Evolutionary conservation across 768 basidiomycete species (phyloP), one percentile per base, ranked within the genome.

Genomic region (Tulasnella sp.): DNA sequence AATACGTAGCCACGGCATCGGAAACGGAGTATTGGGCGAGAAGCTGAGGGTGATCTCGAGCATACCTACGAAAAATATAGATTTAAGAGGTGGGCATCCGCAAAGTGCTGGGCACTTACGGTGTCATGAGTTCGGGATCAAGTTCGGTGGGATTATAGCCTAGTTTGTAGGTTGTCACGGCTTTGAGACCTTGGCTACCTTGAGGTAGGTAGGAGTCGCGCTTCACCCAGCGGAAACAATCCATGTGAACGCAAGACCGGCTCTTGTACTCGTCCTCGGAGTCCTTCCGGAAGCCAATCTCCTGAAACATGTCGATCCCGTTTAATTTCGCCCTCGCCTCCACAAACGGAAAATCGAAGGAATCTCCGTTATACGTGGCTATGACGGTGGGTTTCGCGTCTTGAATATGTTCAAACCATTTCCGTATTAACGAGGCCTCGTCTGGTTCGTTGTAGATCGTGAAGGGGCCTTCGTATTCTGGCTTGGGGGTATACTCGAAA

Each of bases 1-100:
- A 98, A 69, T 99, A 98, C 1, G 96, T 99, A n/a, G 96, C 94
- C 8, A 98, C 96, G 0, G 96, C 96, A 76, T 99, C 96, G 68
- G 96, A 99, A 25, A 99, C 96, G 63, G 96, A 98, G 70, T 99
- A 99, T 66, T 93, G 89, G 0, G 96, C 94, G 15, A 99, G 80
- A 1, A 81, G 69, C 66, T 98, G 93, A 0, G 96, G 96, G 63
- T 93, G 90, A 66, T 98, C 96, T 68, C 89, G 75, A 0, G 96
- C 96, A 70, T 99, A 98, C 32, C 94, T 97, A 59, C 37, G 9
- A 19, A 7, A 6, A 17, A n/a, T 29, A 61, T 55, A 41, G 37
- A 32, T 46, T 35, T 15, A 15, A 25, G n/a, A 43, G n/a, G n/a
- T 45, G 25, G 50, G n/a, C 29, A 55, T 23, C 15, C 19, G 19